Base-by-base conservation (phyloP, 345 rosid genomes). In the Salix dunnii region DNA sequence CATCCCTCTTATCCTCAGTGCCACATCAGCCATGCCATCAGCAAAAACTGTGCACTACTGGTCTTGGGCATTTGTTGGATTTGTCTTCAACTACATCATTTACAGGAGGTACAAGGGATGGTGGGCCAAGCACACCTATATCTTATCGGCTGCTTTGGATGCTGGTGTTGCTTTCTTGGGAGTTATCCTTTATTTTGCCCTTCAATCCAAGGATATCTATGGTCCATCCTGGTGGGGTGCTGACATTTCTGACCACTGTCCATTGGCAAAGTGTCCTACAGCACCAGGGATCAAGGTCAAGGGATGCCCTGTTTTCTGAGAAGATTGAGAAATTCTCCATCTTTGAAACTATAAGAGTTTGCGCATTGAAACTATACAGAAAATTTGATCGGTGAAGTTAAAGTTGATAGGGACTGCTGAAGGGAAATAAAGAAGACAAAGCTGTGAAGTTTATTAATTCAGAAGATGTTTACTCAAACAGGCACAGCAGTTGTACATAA, bases 211-310 rank as follows among this genome's bases (percentile, higher is more conserved):
- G 27, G 84, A 88, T 6, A 83, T 91, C 48, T 71, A 71, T 74
- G 91, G 94, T 28, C 91, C 94, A 42, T 75, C 72, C 0, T 92
- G 98, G 98, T 91, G 98, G 96, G 97, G 97, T 27, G 77, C 81
- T 64, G 70, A 75, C 9, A 63, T 64, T 7, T 38, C 63, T 10
- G 97, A 93, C 72, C 96, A 91, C 60, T 93, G 94, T 51, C 78
- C 79, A 5, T 64, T 93, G 81, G 94, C 94, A 1, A 67, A 36
- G 12, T 93, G 94, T 68, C 94, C 97, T 0, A 90, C 89, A 1
- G 91, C 89, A 17, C 88, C 91, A 3, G 97, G 95, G 62, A 81
- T 89, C 58, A 58, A 27, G 27, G 79, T 62, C 38, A 4, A 84
- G 7, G 94, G 91, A 12, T 93, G 97, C 67, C 91, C 95, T 9